phyloP scores from a whole-genome alignment of 2,329 filamentous ascomycete genomes.

The Thyridium curvatum region DNA sequence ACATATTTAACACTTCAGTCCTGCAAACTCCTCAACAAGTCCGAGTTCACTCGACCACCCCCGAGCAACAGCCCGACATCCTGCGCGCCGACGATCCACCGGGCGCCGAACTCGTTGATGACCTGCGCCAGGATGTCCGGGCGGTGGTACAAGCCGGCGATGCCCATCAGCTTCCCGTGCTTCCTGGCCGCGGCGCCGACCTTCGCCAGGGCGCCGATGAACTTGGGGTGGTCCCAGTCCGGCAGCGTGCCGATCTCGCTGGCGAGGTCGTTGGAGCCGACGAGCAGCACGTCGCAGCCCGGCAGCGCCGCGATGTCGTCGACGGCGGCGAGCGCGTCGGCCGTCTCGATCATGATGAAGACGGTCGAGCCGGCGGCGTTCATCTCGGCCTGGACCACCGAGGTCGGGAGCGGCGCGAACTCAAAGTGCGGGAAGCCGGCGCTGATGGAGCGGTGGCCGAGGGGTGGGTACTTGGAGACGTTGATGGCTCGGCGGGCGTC shows the following conservation, averaged over 20 bases:
- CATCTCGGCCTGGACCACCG: constrained; percentile 4
- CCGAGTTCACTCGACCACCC: not conserved
- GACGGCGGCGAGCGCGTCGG: not conserved
- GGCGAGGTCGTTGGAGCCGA: constrained; percentile 5
- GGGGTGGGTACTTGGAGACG: constrained; percentile 14
- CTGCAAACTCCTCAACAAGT: not conserved
- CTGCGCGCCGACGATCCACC: constrained; percentile 2
- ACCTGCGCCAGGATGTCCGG: not conserved
- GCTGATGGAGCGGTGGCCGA: constrained; percentile 14
- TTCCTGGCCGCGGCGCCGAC: constrained; percentile 1
- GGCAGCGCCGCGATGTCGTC: constrained; percentile 4
- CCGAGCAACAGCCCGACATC: constrained; percentile 1
- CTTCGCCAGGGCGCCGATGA: not conserved
- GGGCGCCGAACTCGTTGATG: constrained; percentile 1
- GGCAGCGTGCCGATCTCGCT: not conserved
- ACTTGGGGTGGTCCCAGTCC: constrained; percentile 1
- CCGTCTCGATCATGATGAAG: constrained; percentile 10
- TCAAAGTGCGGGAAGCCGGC: constrained; percentile 13
- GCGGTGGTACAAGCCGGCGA: constrained; percentile 3
- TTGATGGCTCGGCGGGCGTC: constrained; percentile 12
- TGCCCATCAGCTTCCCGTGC: constrained; percentile 1
- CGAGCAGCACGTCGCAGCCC: constrained; percentile 4
- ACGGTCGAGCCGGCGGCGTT: constrained; percentile 7
- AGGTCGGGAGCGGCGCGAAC: constrained; percentile 2
- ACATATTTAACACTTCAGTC: no score